Evolutionary conservation across 495 filamentous ascomycete genomes (phyloP), one percentile per base, ranked within the genome.

Genomic region (Penicillium verhagenii): DNA sequence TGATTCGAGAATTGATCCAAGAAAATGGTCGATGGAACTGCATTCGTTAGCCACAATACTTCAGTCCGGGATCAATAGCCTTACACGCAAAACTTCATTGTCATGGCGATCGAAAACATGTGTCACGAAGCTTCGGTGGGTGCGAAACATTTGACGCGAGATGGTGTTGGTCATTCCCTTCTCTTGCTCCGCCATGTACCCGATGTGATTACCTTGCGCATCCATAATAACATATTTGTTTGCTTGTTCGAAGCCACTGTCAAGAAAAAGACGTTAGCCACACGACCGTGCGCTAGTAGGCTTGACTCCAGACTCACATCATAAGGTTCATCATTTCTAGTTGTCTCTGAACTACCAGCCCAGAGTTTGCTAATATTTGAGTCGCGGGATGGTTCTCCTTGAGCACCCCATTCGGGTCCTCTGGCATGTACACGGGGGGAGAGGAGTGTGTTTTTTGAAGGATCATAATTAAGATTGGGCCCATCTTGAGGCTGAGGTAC

Each of bases 181-280:
- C 48, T 87, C 86, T 57, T 80, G 79, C 65, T 89, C 86, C 20
- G 84, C 85, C 68, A 89, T 81, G 57, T 84, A 88, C 14, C 86
- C 86, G 45, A 89, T 74, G 55, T 87, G 85, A 26, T 82, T 81
- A 6, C 86, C 86, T 26, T 80, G 71, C n/a, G 82, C 83, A 73
- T 87, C 81, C 79, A 88, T 81, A 46, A 89, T 87, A 24, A 86
- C 78, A 61, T 89, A 89, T 63, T 80, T 81, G 56, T 89, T 88
- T 14, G 86, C 85, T 67, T 89, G 86, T 68, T 89, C 86, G 55
- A 87, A 89, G 0, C 86, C 85, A 37, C 77, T 79, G 29, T 13
- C n/a, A 18, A 18, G 14, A 44, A 20, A 31, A 3, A 24, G 1
- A 18, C 3, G 45, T 63, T 46, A 63, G 49, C 20, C 11, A 35